Evolutionary conservation across 2,329 filamentous ascomycete species (phyloP).

Genomic region (Hypoxylon sp.): DNA sequence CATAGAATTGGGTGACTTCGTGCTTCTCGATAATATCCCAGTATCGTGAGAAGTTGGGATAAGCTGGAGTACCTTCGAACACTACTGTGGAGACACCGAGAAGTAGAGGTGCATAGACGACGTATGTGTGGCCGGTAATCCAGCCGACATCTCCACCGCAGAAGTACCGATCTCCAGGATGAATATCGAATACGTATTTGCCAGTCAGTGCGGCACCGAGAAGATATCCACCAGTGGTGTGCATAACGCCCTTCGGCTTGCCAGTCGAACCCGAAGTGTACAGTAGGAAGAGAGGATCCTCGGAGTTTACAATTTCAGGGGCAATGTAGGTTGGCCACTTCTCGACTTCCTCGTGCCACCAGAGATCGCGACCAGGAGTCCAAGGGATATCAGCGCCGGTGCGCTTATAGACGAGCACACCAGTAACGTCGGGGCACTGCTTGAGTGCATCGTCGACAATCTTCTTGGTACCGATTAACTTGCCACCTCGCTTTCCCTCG

Average conservation of each 20-base stretch:
- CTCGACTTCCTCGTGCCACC: constrained; percentile 99
- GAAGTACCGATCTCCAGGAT: constrained; percentile 94
- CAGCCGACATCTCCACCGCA: constrained; percentile 98
- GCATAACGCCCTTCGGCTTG: constrained; percentile 99
- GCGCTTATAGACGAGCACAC: constrained; percentile 93
- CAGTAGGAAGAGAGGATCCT: constrained; percentile 96
- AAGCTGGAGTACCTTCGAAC: constrained; percentile 97
- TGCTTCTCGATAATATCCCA: constrained; percentile 99
- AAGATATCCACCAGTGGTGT: constrained; percentile 96
- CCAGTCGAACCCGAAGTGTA: constrained; percentile 98
- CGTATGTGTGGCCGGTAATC: constrained; percentile 99
- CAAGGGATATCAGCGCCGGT: constrained; percentile 94
- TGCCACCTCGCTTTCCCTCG: constrained; percentile 97
- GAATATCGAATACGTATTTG: constrained; percentile 99
- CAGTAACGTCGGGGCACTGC: constrained; percentile 90
- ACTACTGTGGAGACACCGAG: constrained; percentile 95
- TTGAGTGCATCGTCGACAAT: constrained; percentile 98
- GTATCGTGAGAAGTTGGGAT: constrained; percentile 97
- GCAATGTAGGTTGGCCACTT: constrained; percentile 96
- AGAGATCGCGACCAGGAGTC: constrained; percentile 89
- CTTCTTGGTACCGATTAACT: constrained; percentile 98
- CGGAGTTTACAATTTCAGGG: constrained; percentile 89
- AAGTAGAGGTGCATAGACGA: constrained; percentile 94
- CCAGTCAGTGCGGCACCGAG: constrained; percentile 92
- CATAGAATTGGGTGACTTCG: constrained; percentile 97